Percentiles rank a stretch among this genome's conserved stretches.
Conservation (phyloP, 2,329 filamentous ascomycete species). For the Apiospora rasikravindrae region DNA sequence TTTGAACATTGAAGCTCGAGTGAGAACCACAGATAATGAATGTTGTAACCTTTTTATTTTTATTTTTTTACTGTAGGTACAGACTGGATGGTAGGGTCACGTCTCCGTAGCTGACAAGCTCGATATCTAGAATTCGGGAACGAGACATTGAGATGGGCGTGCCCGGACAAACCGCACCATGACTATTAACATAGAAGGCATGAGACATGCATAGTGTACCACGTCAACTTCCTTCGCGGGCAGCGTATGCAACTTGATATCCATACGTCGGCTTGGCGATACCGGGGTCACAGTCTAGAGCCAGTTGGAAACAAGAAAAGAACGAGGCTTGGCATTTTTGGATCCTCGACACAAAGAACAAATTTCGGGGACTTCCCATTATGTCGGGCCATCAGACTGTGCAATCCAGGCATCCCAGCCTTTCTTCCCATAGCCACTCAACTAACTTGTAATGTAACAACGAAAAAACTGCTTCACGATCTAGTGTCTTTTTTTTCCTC, state of each 20-base stretch:
- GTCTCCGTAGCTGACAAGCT: background rate
- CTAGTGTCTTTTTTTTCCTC: background rate
- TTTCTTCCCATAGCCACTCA: slow-evolving; percentile 7
- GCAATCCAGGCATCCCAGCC: slow-evolving; percentile 2
- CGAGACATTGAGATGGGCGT: background rate
- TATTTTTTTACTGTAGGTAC: background rate
- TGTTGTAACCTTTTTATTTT: background rate
- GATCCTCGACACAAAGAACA: slow-evolving; percentile 15
- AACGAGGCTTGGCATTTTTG: slow-evolving; percentile 3
- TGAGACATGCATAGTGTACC: background rate
- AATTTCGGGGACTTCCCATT: slow-evolving; percentile 16
- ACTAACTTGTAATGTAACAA: background rate
- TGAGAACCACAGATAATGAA: background rate
- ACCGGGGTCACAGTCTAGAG: background rate
- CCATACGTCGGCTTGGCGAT: slow-evolving; percentile 3
- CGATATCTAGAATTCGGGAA: background rate
- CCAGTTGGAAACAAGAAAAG: slow-evolving; percentile 9
- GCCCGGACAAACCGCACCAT: background rate
- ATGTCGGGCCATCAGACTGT: slow-evolving; percentile 1
- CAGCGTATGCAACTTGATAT: background rate
- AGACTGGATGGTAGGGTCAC: background rate
- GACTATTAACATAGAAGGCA: background rate
- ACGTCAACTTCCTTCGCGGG: background rate
- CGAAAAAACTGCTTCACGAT: background rate
- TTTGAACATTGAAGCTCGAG: background rate